These are phyloP conservation scores for Aspergillus hiratsukae DNA, from an alignment of 2,329 filamentous ascomycete species.

Conservation along the genomic window DNA sequence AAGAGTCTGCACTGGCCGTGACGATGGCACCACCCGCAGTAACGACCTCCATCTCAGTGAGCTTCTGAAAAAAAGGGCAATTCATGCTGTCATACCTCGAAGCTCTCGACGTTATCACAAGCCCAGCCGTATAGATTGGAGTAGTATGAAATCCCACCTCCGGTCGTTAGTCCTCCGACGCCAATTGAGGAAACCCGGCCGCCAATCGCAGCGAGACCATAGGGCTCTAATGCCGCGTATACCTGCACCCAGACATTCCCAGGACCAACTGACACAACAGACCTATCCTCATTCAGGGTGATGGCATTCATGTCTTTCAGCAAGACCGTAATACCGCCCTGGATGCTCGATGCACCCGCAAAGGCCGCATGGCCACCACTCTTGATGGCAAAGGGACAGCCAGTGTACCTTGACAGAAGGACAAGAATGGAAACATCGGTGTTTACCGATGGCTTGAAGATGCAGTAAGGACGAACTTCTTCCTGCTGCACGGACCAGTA, in stretches of 20 bases:
- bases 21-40: slow-evolving; percentile 26
- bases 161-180: slow-evolving; percentile 18
- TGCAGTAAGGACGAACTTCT: slow-evolving; percentile 29
- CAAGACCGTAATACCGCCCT: slow-evolving; percentile 36
- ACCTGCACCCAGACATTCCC: slow-evolving; percentile 34
- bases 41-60: slow-evolving; percentile 13
- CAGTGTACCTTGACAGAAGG: slow-evolving; percentile 25
- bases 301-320: slow-evolving; percentile 28
- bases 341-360: slow-evolving; percentile 49
- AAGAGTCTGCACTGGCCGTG: slow-evolving; percentile 24
- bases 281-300: slow-evolving; percentile 24
- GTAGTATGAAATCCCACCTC: slow-evolving; percentile 33
- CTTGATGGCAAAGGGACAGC: slow-evolving; percentile 50
- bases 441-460: slow-evolving; percentile 27
- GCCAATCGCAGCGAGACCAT: slow-evolving; percentile 30
- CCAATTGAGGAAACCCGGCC: slow-evolving; percentile 25
- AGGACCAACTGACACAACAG: slow-evolving; percentile 25
- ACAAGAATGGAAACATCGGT: slow-evolving; percentile 30
- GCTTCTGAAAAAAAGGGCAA: background rate
- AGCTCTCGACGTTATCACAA: slow-evolving; percentile 34
- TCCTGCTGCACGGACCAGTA: slow-evolving; percentile 38
- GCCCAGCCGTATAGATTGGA: slow-evolving; percentile 31
- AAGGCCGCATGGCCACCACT: slow-evolving; percentile 57
- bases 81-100: slow-evolving; percentile 17
- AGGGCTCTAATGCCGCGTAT: slow-evolving; percentile 28